Percentiles rank a stretch among this genome's conserved stretches.
phyloP scores from a whole-genome alignment of 257 asterid genomes.

The Gardenia jasminoides region DNA sequence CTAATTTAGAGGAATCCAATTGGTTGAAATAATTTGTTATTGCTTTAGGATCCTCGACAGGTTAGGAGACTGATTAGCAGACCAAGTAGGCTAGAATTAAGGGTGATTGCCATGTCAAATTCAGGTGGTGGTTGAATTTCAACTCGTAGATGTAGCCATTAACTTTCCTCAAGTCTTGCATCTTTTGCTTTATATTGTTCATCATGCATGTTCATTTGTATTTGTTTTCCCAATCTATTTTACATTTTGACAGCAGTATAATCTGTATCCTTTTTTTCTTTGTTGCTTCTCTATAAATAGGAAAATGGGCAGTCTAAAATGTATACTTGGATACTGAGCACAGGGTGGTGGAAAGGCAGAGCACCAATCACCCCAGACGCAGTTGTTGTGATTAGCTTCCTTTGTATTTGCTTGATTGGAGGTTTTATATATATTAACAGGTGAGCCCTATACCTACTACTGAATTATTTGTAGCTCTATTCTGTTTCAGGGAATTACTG shows the following conservation, averaged over 20 bases:
- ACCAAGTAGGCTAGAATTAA: not conserved
- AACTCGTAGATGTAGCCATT: no score
- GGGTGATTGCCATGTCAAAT: not conserved
- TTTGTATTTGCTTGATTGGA: constrained; percentile 58
- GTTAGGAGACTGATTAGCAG: not conserved
- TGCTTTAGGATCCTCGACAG: not conserved
- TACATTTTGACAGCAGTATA: not conserved
- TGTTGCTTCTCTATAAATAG: constrained; percentile 35
- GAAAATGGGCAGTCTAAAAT: constrained; percentile 82
- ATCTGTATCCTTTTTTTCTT: not conserved
- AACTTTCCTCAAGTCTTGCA: not conserved
- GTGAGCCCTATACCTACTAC: constrained; percentile 22
- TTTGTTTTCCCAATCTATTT: not conserved
- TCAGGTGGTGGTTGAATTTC: not conserved
- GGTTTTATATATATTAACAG: constrained; percentile 72
- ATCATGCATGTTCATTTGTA: not conserved
- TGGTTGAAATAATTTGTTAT: no score
- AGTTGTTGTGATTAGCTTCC: constrained; percentile 55
- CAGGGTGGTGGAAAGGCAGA: constrained; percentile 87
- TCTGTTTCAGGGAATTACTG: not conserved
- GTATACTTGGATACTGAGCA: constrained; percentile 87
- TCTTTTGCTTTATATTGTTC: not conserved
- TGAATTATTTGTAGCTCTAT: not conserved
- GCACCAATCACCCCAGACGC: constrained; percentile 76
- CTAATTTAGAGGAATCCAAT: not conserved